phyloP scores from a whole-genome alignment of 2,329 filamentous ascomycete species.

The Amesomyces nigricolor region DNA sequence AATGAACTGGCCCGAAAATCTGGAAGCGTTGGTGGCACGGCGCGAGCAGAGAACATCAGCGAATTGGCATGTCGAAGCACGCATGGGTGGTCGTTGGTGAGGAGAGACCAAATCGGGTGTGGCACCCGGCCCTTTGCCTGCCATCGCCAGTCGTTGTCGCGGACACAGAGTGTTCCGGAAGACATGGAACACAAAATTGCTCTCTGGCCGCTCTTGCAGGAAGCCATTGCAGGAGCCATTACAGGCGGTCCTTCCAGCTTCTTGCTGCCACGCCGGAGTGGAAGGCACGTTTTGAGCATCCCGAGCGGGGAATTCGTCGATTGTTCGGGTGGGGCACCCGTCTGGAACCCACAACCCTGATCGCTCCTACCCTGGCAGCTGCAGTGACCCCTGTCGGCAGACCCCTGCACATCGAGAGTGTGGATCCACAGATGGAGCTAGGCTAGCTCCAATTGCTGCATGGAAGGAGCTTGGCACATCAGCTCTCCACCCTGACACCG shows the following conservation, averaged over 20 bases:
- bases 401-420: slow-evolving; percentile 3
- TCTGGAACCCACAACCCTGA: neutral
- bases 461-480: slow-evolving; percentile 3
- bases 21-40: slow-evolving; percentile 2
- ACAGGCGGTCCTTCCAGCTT: neutral
- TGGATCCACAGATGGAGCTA: neutral
- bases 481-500: neutral
- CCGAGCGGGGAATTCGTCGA: slow-evolving; percentile 4
- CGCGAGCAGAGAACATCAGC: neutral
- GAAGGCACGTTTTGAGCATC: neutral
- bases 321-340: slow-evolving; percentile 4
- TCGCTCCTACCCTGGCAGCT: neutral
- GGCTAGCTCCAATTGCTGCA: neutral
- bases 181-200: no score
- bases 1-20: neutral
- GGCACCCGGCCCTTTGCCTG: neutral
- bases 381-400: neutral
- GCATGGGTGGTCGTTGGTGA: no score
- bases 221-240: neutral
- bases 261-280: neutral
- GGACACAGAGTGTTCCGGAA: neutral
- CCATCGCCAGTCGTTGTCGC: neutral
- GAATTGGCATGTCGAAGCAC: neutral
- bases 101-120: neutral
- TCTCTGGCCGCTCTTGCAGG: neutral